A percentile compares a stretch with the other conserved stretches of the same genome.
phyloP scores from a whole-genome alignment of 2,329 filamentous ascomycete species.

The Paradendryphiella salina region DNA sequence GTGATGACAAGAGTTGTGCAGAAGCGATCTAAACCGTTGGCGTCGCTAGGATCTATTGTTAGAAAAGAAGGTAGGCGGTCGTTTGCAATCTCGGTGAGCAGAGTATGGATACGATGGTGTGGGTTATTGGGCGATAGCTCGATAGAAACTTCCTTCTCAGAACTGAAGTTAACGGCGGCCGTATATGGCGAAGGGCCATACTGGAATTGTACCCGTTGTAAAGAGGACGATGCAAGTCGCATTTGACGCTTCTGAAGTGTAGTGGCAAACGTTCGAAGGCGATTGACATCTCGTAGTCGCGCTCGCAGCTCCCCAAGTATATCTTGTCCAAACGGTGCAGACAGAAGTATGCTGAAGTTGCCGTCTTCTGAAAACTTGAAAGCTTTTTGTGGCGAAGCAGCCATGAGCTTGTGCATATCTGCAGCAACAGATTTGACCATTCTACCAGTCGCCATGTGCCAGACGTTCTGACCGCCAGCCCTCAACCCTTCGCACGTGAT shows the following conservation, averaged over 20 bases:
- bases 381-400: slow-evolving; percentile 59
- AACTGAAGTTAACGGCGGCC: slow-evolving; percentile 62
- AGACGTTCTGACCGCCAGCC: slow-evolving; percentile 35
- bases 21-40: slow-evolving; percentile 57
- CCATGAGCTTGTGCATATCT: slow-evolving; percentile 46
- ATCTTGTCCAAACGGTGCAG: slow-evolving; percentile 61
- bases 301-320: slow-evolving; percentile 63
- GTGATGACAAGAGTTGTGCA: slow-evolving; percentile 62
- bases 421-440: slow-evolving; percentile 43
- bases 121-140: slow-evolving; percentile 66
- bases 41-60: slow-evolving; percentile 56
- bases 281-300: slow-evolving; percentile 68
- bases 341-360: slow-evolving; percentile 65
- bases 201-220: slow-evolving; percentile 64
- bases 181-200: slow-evolving; percentile 60
- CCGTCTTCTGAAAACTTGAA: slow-evolving; percentile 66
- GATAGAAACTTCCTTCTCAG: slow-evolving; percentile 56
- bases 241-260: slow-evolving; percentile 62
- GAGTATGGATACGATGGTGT: slow-evolving; percentile 65
- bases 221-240: slow-evolving; percentile 63
- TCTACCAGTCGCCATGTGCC: slow-evolving; percentile 48
- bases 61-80: slow-evolving; percentile 60
- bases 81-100: slow-evolving; percentile 63
- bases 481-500: slow-evolving; percentile 42
- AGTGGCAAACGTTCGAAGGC: slow-evolving; percentile 70